phyloP scores from a whole-genome alignment of 2,329 filamentous ascomycete genomes.

The Trichophyton verrucosum region DNA sequence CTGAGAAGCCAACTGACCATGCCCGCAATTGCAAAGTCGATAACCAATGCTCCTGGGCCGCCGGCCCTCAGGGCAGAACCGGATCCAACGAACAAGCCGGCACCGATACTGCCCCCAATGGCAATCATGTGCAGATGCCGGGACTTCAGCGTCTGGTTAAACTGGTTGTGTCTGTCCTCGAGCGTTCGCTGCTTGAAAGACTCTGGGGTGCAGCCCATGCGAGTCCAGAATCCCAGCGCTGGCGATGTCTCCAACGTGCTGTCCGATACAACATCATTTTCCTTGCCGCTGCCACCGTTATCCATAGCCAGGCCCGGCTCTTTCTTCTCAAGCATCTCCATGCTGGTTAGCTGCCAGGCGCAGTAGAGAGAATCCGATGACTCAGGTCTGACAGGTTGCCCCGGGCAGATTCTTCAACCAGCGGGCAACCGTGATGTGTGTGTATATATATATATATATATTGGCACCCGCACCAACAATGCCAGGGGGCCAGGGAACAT shows the following conservation, averaged over 20 bases:
- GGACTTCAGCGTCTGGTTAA: constrained; percentile 21
- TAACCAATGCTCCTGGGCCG: constrained; percentile 27
- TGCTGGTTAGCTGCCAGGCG: not conserved
- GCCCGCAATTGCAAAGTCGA: constrained; percentile 44
- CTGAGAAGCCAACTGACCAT: constrained; percentile 8
- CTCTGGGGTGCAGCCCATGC: constrained; percentile 28
- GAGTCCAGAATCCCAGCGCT: constrained; percentile 24
- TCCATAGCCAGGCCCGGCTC: not conserved
- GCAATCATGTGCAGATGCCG: constrained; percentile 32
- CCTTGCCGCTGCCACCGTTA: not conserved
- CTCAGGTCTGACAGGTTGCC: not conserved
- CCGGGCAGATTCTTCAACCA: not conserved
- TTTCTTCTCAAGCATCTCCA: not conserved
- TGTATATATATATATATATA: not conserved
- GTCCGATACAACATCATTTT: not conserved
- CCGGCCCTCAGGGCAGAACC: constrained; percentile 26
- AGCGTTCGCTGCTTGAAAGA: constrained; percentile 27
- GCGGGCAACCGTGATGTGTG: not conserved
- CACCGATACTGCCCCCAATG: constrained; percentile 19
- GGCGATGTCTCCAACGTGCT: not conserved
- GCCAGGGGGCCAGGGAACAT: not conserved
- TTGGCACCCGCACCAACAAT: not conserved
- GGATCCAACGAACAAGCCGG: constrained; percentile 33
- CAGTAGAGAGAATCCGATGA: not conserved
- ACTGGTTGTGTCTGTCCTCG: constrained; percentile 14